Conservation (phyloP, 2,329 filamentous ascomycete species). For the Aspergillus sp. region DNA sequence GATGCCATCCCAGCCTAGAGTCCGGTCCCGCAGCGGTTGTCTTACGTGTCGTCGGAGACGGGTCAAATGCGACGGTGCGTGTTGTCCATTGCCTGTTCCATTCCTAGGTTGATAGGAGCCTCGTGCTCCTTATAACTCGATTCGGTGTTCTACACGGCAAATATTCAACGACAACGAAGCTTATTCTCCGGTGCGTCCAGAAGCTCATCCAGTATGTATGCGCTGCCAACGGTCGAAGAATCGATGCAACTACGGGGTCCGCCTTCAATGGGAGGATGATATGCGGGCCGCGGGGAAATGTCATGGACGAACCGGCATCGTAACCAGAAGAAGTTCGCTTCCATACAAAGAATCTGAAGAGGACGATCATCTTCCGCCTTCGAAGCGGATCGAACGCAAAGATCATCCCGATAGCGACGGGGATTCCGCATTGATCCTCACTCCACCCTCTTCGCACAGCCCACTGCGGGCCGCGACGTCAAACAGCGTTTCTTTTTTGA, state of each 20-base stretch:
- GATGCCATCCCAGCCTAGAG: neutral
- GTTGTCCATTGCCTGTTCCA: neutral
- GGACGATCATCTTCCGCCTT: neutral
- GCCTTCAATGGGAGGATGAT: constrained; percentile 11
- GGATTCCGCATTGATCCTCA: neutral
- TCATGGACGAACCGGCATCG: constrained; percentile 9
- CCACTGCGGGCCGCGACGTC: neutral
- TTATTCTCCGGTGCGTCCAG: neutral
- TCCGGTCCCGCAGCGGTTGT: constrained; percentile 9
- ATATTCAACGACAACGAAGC: neutral
- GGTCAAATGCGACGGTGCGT: constrained; percentile 13
- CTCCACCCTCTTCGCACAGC: constrained; percentile 3
- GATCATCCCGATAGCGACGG: neutral
- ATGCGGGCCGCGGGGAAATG: constrained; percentile 11
- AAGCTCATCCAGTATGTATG: constrained; percentile 7
- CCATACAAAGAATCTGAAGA: neutral
- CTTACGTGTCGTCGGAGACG: constrained; percentile 11
- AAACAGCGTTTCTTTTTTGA: neutral
- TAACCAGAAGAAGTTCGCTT: neutral
- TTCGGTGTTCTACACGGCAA: neutral
- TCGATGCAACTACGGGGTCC: constrained; percentile 4
- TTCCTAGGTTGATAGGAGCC: neutral
- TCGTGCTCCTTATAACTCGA: no score
- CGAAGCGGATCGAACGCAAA: constrained; percentile 1
- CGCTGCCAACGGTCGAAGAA: constrained; percentile 9